Conservation (phyloP, 768 basidiomycete genomes). For the Calocybe indica region DNA sequence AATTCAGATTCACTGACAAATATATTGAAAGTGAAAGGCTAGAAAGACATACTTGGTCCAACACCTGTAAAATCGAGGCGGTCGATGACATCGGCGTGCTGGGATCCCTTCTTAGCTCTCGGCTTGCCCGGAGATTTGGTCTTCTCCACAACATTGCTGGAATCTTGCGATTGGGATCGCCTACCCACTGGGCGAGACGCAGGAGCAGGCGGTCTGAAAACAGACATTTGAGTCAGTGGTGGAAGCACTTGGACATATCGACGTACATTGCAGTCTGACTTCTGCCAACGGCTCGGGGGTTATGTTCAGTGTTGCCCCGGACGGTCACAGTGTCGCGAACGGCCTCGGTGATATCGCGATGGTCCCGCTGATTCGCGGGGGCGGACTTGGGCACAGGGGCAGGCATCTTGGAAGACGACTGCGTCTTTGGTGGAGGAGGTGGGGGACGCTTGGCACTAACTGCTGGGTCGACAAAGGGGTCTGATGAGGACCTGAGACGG, state of each 20-base stretch:
- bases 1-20: conserved; percentile 9
- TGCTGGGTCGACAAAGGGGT: conserved; percentile 44
- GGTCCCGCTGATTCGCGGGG: conserved; percentile 20
- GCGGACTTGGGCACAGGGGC: conserved; percentile 18
- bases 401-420: conserved; percentile 19
- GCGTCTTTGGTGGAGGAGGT: conserved; percentile 30
- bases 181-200: conserved; percentile 27
- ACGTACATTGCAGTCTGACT: conserved; percentile 54
- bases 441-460: conserved; percentile 21
- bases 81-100: conserved; percentile 87
- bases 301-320: conserved; percentile 30
- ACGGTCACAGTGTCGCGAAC: conserved; percentile 66
- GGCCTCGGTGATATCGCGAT: conserved; percentile 52
- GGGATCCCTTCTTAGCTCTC: conserved; percentile 63
- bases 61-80: conserved; percentile 82
- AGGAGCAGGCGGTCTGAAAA: conserved; percentile 14
- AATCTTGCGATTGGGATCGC: conserved; percentile 45
- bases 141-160: conserved; percentile 29
- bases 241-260: conserved; percentile 7
- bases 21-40: conserved; percentile 6
- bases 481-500: conserved; percentile 41
- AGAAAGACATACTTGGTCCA: conserved; percentile 61
- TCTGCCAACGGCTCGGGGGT: conserved; percentile 43
- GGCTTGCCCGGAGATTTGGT: conserved; percentile 35
- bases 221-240: conserved; percentile 8